Evolutionary conservation across 1,284 basidiomycete species (phyloP), one percentile per base, ranked within the genome.

Genomic region (Peniophora sp.): DNA sequence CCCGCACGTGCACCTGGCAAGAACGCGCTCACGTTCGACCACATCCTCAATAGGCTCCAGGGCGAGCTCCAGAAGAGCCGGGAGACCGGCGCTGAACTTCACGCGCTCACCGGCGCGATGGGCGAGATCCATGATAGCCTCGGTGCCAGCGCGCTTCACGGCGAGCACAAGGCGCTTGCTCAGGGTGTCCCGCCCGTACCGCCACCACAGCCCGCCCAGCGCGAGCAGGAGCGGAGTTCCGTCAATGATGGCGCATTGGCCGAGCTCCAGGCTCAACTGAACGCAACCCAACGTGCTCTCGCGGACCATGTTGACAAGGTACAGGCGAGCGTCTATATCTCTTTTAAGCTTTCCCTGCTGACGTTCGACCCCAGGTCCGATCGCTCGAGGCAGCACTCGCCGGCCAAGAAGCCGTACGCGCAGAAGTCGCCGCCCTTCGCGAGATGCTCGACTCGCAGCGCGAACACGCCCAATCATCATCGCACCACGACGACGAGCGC

Each of bases 21-120:
- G 69, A 83, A 83, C 57, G 88, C 88, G 17, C 75, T 92, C 32
- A 83, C 82, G 1, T 90, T 91, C 61, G 90, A 93, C 58, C 88
- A 91, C 58, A 89, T 94, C 55, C 71, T 92, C 47, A 84, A 72
- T 56, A 78, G 85, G 43, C 68, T 89, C 2, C 87, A 98, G 69
- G 85, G 83, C 57, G 95, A 98, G 64, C 79, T 99, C 34, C 86
- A 90, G 68, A 96, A 95, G 70, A 95, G 92, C 62, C 83, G 92
- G 17, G 94, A 98, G 62, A 96, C 93, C 0, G 90, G 92, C n/a
- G 76, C 83, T 1, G 95, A 99, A 64, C 74, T 99, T 3, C 83
- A 85, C 58, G 79, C 79, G 0, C 71, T 99, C 37, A 87, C 82
- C 18, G 78, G 78, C n/a, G 78, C 88, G 1, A 92, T 99, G 79